Percentiles rank a stretch among this genome's conserved stretches.
Evolutionary conservation across 805 yeast genomes (phyloP).

Genomic region (Starmerella roubikii): DNA sequence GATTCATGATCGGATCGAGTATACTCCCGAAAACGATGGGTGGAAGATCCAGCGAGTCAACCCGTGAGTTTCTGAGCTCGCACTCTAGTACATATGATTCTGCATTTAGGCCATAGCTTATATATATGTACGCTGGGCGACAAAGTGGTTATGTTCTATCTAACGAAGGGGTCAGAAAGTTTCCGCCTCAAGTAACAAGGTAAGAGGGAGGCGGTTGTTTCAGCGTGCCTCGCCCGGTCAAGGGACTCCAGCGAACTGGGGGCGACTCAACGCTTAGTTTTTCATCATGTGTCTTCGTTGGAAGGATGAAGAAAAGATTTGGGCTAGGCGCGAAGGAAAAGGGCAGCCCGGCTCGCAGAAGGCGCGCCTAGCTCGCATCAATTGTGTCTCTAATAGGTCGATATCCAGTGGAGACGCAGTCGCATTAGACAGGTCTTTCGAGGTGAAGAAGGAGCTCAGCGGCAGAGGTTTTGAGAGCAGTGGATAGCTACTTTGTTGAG

Average conservation of each 20-base stretch:
- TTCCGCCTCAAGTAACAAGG: slow-evolving; percentile 22
- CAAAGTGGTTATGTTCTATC: not conserved
- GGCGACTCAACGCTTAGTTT: slow-evolving; percentile 17
- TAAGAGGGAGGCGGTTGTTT: slow-evolving; percentile 18
- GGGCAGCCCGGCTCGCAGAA: too few species aligned
- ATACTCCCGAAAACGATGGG: slow-evolving; percentile 31
- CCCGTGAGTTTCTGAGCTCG: slow-evolving; percentile 30
- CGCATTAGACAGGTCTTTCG: too few species aligned
- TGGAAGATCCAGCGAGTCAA: slow-evolving; percentile 65
- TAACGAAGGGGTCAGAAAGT: slow-evolving; percentile 14
- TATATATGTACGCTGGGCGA: not conserved
- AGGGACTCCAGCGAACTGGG: slow-evolving; percentile 22
- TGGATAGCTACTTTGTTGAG: too few species aligned
- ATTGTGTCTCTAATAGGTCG: too few species aligned
- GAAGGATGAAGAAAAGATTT: slow-evolving; percentile 15
- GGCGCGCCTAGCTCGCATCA: too few species aligned
- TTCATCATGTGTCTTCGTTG: slow-evolving; percentile 23
- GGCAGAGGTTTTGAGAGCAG: too few species aligned
- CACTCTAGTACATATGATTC: not conserved
- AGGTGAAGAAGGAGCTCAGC: too few species aligned
- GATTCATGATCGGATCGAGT: slow-evolving; percentile 77
- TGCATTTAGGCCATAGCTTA: not conserved
- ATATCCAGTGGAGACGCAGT: too few species aligned
- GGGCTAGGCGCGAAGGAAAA: too few species aligned
- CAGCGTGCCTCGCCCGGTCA: slow-evolving; percentile 25